These are phyloP conservation scores for Scedosporium aurantiacum DNA, from an alignment of 2,329 filamentous ascomycete genomes.

Conservation along the genomic window DNA sequence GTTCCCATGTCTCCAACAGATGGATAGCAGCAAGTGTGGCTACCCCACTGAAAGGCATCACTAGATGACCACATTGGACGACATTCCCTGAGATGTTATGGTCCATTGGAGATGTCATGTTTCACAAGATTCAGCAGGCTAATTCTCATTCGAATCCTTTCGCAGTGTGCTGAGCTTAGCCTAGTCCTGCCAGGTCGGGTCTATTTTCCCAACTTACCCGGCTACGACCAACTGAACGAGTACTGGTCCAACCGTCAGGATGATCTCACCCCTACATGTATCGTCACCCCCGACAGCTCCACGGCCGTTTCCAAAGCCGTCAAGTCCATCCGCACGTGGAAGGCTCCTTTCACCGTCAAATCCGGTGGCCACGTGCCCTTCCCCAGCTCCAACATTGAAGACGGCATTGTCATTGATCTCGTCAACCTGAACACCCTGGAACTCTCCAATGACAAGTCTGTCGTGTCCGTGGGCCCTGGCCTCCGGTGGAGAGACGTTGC, in stretches of 20 bases:
- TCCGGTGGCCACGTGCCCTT: slow-evolving; percentile 22
- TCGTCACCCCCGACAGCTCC: slow-evolving; percentile 16
- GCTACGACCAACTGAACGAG: slow-evolving; percentile 9
- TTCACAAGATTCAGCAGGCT: too few relatives aligned
- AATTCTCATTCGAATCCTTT: too few relatives aligned
- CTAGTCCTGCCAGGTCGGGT: slow-evolving; percentile 2
- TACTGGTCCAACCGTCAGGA: slow-evolving; percentile 23
- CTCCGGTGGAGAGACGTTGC: slow-evolving; percentile 27
- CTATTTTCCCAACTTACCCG: background rate
- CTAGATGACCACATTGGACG: too few relatives aligned
- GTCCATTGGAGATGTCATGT: background rate
- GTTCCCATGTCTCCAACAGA: too few relatives aligned
- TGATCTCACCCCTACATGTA: slow-evolving; percentile 14
- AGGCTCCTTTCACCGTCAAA: slow-evolving; percentile 27
- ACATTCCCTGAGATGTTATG: background rate
- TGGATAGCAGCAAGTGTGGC: too few relatives aligned
- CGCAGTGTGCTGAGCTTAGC: slow-evolving; percentile 1
- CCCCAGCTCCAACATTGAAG: slow-evolving; percentile 15
- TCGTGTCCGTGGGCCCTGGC: slow-evolving; percentile 31
- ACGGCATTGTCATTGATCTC: slow-evolving; percentile 20
- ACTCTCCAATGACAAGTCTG: slow-evolving; percentile 16
- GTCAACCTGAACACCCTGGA: slow-evolving; percentile 11
- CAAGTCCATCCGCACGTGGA: slow-evolving; percentile 7
- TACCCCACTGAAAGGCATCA: too few relatives aligned
- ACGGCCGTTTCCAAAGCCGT: slow-evolving; percentile 13